A percentile compares a stretch with the other conserved stretches of the same genome.
These are phyloP conservation scores for Metroxylon sagu DNA, from an alignment of 176 grass and related monocot genomes.

Conservation along the genomic window DNA sequence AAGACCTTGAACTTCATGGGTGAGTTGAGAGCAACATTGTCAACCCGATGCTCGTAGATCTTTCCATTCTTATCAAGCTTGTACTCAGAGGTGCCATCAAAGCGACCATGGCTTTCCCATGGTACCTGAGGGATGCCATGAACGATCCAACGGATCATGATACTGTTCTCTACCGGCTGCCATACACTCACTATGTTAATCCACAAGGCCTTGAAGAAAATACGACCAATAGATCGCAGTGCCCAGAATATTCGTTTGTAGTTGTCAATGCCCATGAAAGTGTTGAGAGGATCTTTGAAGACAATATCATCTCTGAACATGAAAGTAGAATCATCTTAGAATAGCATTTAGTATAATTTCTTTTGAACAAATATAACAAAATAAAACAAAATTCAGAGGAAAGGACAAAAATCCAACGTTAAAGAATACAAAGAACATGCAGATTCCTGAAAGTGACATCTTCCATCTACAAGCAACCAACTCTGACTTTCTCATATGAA, in stretches of 20 bases:
- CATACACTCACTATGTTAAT: conserved; percentile 85
- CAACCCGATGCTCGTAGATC: conserved; percentile 83
- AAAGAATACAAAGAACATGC: too few species aligned
- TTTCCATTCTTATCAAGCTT: conserved; percentile 89
- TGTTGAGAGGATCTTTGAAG: conserved; percentile 85
- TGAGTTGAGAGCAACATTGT: conserved; percentile 75
- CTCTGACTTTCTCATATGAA: too few species aligned
- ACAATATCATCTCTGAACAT: conserved; percentile 85
- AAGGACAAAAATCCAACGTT: too few species aligned
- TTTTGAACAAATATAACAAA: too few species aligned
- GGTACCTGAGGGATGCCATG: conserved; percentile 86
- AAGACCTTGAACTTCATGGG: conserved; percentile 61
- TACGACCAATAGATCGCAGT: conserved; percentile 51
- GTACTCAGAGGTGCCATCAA: conserved; percentile 83
- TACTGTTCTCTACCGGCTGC: conserved; percentile 77
- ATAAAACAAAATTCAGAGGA: too few species aligned
- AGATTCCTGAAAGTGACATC: too few species aligned
- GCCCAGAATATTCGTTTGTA: conserved; percentile 79
- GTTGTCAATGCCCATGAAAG: conserved; percentile 67
- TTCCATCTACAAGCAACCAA: too few species aligned
- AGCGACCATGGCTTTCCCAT: conserved; percentile 79
- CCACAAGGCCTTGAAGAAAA: conserved; percentile 81
- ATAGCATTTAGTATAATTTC: background rate
- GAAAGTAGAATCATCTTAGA: conserved; percentile 21
- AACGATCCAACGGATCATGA: conserved; percentile 98